Percentiles rank a stretch among this genome's conserved stretches.
phyloP scores from a whole-genome alignment of 208 protist species.

The Crithidia sp. region DNA sequence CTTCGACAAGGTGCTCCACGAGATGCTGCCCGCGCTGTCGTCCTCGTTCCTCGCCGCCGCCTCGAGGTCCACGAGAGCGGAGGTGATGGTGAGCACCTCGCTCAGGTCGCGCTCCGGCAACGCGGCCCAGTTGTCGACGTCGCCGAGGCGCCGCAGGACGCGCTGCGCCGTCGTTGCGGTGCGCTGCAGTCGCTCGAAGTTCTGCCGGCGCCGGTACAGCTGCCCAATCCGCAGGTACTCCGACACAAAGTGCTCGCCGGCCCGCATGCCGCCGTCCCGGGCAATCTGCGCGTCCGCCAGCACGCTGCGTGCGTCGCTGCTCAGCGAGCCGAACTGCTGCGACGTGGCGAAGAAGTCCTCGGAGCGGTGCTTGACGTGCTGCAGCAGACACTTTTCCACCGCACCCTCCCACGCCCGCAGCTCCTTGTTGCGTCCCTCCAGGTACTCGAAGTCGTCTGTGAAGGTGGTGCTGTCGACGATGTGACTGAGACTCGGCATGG shows the following conservation, averaged over 20 bases:
- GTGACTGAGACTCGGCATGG: constrained; percentile 11
- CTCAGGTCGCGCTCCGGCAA: constrained; percentile 85
- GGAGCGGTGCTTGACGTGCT: constrained; percentile 84
- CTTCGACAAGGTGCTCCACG: constrained; percentile 28
- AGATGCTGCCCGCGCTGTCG: constrained; percentile 13
- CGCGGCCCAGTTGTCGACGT: constrained; percentile 82
- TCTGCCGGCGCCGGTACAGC: constrained; percentile 67
- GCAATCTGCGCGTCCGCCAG: constrained; percentile 48
- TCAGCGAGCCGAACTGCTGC: constrained; percentile 60
- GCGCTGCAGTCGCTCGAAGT: constrained; percentile 48
- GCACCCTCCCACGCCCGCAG: constrained; percentile 72
- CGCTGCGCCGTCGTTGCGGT: constrained; percentile 36
- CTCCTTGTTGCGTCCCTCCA: constrained; percentile 69
- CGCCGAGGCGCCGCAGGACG: constrained; percentile 45
- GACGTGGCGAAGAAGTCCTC: constrained; percentile 86
- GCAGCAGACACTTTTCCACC: constrained; percentile 80
- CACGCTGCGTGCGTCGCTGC: constrained; percentile 56
- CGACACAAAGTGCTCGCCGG: constrained; percentile 51
- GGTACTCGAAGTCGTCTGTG: constrained; percentile 63
- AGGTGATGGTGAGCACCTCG: constrained; percentile 62
- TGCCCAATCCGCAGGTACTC: constrained; percentile 69
- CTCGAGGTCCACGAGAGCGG: constrained; percentile 49
- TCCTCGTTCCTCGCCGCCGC: constrained; percentile 13
- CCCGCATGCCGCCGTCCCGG: constrained; percentile 43
- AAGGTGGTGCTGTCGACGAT: constrained; percentile 53